Conservation (phyloP, 1,284 basidiomycete genomes). For the Xanthoconium separans region DNA sequence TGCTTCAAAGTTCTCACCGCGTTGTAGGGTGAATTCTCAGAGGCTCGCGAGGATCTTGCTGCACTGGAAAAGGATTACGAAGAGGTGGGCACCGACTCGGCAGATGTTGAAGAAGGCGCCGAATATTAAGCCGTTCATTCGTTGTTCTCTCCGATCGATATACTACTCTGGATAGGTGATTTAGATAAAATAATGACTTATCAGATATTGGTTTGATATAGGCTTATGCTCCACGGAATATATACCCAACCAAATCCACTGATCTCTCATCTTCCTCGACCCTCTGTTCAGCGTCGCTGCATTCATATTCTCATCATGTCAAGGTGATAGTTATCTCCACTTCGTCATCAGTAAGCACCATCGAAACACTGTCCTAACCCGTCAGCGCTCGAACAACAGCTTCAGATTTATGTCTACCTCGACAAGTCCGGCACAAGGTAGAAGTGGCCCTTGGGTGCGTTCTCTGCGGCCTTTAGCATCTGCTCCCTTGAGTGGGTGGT, state of each 20-base stretch:
- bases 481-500: conserved; percentile 74
- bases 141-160: background rate
- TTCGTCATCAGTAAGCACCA: conserved; percentile 14
- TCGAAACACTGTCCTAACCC: conserved; percentile 23
- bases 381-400: conserved; percentile 1
- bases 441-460: conserved; percentile 28
- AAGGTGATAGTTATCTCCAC: conserved; percentile 23
- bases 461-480: conserved; percentile 55
- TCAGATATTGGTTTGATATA: conserved; percentile 6
- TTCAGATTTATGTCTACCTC: conserved; percentile 40
- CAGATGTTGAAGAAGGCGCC: conserved; percentile 74
- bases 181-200: conserved; percentile 13
- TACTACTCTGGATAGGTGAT: conserved; percentile 8
- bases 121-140: conserved; percentile 55
- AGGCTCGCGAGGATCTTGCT: conserved; percentile 96
- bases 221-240: background rate
- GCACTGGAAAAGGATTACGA: conserved; percentile 97
- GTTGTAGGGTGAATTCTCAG: conserved; percentile 86
- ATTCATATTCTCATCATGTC: conserved; percentile 2
- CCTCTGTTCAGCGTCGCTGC: background rate
- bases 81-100: conserved; percentile 92
- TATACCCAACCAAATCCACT: background rate
- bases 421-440: conserved; percentile 66
- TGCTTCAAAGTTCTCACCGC: background rate
- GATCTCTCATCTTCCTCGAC: background rate